A percentile compares a stretch with the other conserved stretches of the same genome.
Conservation (phyloP, 352 stramenopile genomes). For the Phytophthora idaei region DNA sequence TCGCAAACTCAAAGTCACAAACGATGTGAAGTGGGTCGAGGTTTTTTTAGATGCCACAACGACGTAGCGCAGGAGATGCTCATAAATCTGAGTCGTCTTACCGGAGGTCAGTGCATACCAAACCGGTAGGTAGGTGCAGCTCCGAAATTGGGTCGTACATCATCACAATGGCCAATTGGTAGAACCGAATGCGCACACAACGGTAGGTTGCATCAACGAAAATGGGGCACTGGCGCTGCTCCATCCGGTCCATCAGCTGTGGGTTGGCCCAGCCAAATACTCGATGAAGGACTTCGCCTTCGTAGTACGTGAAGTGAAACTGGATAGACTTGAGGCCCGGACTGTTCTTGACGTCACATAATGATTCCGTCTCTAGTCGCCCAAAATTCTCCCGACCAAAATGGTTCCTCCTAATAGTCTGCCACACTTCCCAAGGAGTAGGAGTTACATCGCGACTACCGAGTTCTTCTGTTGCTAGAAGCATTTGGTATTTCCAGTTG, state of each 20-base stretch:
- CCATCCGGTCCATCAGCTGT: constrained; percentile 2
- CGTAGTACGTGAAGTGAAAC: constrained; percentile 20
- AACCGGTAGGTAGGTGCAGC: constrained; percentile 10
- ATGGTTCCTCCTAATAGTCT: not conserved
- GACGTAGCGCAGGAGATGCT: not conserved
- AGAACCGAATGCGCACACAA: constrained; percentile 13
- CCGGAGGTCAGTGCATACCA: constrained; percentile 7
- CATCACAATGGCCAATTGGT: constrained; percentile 10
- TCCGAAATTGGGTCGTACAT: constrained; percentile 9
- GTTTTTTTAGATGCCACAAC: constrained; percentile 1
- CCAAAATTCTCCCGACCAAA: constrained; percentile 9
- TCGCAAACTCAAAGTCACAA: constrained; percentile 13
- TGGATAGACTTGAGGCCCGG: constrained; percentile 3
- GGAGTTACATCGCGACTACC: not conserved
- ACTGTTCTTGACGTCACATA: not conserved
- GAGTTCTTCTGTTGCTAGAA: not conserved
- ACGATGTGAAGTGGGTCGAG: not conserved
- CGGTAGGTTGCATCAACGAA: constrained; percentile 11
- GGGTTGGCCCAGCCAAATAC: constrained; percentile 4
- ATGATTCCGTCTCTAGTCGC: not conserved
- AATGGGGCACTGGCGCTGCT: constrained; percentile 6
- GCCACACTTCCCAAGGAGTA: not conserved
- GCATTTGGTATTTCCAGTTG: not conserved
- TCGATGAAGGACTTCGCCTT: constrained; percentile 5
- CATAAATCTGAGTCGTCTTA: constrained; percentile 4